phyloP scores from a whole-genome alignment of 225 moss, liverwort and hornwort species.

The Thuidium tamariscinum region DNA sequence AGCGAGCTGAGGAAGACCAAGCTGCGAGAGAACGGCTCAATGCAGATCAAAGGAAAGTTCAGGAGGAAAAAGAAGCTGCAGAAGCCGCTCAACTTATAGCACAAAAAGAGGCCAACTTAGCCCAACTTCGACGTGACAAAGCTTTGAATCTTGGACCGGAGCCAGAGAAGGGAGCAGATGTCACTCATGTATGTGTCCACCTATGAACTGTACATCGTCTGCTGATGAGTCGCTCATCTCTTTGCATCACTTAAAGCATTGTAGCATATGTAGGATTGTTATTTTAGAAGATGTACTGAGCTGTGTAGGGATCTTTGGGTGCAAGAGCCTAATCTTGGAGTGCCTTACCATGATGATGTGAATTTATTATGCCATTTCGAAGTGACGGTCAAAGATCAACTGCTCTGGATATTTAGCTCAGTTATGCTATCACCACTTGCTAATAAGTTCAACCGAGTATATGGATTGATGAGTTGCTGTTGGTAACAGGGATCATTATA shows the following conservation, averaged over 20 bases:
- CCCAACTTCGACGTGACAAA: constrained; percentile 67
- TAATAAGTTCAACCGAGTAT: not conserved
- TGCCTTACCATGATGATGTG: not conserved
- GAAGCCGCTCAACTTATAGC: constrained; percentile 38
- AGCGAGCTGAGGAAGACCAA: constrained; percentile 48
- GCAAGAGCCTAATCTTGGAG: not conserved
- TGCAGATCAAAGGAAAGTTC: constrained; percentile 46
- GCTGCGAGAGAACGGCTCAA: constrained; percentile 52
- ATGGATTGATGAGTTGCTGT: not conserved
- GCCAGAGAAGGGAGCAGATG: constrained; percentile 66
- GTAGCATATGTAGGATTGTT: not conserved
- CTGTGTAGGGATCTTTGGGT: not conserved
- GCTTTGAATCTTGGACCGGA: constrained; percentile 66
- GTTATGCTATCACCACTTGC: not conserved
- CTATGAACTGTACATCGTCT: not conserved
- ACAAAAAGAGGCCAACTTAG: constrained; percentile 41
- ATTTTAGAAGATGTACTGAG: not conserved
- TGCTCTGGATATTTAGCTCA: not conserved
- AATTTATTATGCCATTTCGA: not conserved
- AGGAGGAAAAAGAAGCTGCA: constrained; percentile 50
- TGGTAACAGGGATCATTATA: not conserved
- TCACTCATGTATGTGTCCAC: constrained; percentile 27
- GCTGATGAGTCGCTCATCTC: not conserved
- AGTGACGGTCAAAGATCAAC: not conserved
- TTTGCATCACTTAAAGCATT: not conserved